Evolutionary conservation across 306 rosid genomes (phyloP).

Genomic region (Rosa rugosa): DNA sequence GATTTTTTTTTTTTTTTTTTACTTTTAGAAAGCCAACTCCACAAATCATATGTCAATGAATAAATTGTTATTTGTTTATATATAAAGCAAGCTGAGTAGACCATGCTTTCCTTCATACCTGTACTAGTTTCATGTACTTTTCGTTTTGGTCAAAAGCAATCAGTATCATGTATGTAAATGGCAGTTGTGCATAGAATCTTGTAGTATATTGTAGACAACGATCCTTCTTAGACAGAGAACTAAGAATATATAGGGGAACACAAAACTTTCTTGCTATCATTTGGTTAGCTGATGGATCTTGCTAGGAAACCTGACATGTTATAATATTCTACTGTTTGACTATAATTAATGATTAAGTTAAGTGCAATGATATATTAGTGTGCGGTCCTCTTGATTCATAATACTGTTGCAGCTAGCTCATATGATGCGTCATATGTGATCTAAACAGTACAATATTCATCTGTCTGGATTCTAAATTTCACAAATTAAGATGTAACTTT

Average conservation of each 20-base stretch:
- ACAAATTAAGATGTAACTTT: neutral
- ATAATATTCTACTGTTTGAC: neutral
- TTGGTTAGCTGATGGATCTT: neutral
- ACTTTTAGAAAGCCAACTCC: neutral
- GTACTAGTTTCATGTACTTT: neutral
- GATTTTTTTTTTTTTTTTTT: neutral
- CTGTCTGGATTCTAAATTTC: neutral
- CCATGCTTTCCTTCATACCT: neutral
- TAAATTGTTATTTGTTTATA: neutral
- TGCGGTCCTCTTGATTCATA: neutral
- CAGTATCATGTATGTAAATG: neutral
- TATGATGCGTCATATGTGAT: neutral
- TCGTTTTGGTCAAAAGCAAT: neutral
- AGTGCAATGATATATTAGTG: neutral
- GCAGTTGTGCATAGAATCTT: neutral
- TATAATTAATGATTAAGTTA: neutral
- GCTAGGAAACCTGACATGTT: neutral
- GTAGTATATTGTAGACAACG: neutral
- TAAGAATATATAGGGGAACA: neutral
- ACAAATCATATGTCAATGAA: neutral
- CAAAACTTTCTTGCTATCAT: neutral
- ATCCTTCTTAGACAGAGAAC: neutral
- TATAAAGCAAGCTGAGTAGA: neutral
- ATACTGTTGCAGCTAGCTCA: neutral
- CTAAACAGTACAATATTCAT: neutral